Conservation (phyloP, 345 rosid genomes). For the Eucalyptus tenuipes region DNA sequence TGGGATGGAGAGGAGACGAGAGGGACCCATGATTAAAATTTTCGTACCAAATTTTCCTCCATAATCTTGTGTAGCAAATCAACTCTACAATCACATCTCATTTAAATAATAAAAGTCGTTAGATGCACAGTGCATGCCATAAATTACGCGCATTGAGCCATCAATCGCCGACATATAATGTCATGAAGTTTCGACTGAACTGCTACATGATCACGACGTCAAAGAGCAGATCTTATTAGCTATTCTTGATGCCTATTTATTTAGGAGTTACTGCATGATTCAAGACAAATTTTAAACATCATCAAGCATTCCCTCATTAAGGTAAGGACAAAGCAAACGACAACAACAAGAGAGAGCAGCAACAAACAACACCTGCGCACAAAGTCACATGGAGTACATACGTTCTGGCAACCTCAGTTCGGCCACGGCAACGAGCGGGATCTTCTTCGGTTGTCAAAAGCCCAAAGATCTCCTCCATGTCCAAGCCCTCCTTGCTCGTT, state of each 20-base stretch:
- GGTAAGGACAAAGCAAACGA: neutral
- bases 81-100: neutral
- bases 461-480: constrained; percentile 51
- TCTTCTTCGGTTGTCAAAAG: constrained; percentile 35
- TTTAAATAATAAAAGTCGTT: neutral
- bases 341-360: neutral
- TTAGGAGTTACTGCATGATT: neutral
- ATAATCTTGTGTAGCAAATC: neutral
- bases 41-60: neutral
- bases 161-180: neutral
- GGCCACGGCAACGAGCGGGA: constrained; percentile 22
- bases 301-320: neutral
- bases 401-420: constrained; percentile 31
- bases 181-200: neutral
- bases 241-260: neutral
- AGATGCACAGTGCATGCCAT: neutral
- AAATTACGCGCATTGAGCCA: neutral
- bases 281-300: neutral
- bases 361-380: neutral
- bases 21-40: neutral
- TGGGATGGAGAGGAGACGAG: neutral
- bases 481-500: constrained; percentile 15
- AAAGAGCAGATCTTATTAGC: neutral
- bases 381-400: constrained; percentile 1
- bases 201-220: neutral